Evolutionary conservation across 129 eudicot genomes (phyloP), one percentile per base, ranked within the genome.

Genomic region (Calendula officinalis): DNA sequence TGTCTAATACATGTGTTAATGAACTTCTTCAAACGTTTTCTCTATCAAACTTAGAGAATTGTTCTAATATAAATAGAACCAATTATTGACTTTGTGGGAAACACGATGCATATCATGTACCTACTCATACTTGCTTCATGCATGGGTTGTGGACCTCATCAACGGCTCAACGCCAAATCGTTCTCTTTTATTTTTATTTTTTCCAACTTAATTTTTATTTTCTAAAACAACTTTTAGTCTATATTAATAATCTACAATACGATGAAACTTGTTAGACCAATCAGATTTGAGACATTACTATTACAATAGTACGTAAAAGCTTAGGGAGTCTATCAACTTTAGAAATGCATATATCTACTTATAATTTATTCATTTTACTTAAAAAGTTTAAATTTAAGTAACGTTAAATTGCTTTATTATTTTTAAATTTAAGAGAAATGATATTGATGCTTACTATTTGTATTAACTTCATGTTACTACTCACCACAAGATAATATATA

Each of bases 11-110:
- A 22, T 22, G 30, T 22, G 30, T 22, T 22, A 22, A 22, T 22
- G 30, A 22, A 22, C 30, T 22, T 22, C 30, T 22, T 22, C 30
- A 22, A 22, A 22, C 30, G 30, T 22, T 22, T 22, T 22, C 30
- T 22, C 30, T 22, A 22, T 22, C 2, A 22, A 22, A 22, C 30
- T 22, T 22, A 22, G 30, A 22, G 30, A 22, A 22, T 22, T 22
- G 30, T 22, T 22, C 2, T 22, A 22, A 22, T 22, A 22, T 22
- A 22, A 22, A 0, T 22, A 39, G 8, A 45, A 63, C 32, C 13
- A 13, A 46, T 46, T 63, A 33, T 63, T 63, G 68, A 63, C 68
- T 46, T 46, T 63, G 45, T 63, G 68, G 56, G 56, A 63, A 63
- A 6, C 68, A 63, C 68, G 68, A 63, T 63, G 43, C 46, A 14